Conservation (phyloP, 164 flowering plant genomes). For the Malania oleifera region DNA sequence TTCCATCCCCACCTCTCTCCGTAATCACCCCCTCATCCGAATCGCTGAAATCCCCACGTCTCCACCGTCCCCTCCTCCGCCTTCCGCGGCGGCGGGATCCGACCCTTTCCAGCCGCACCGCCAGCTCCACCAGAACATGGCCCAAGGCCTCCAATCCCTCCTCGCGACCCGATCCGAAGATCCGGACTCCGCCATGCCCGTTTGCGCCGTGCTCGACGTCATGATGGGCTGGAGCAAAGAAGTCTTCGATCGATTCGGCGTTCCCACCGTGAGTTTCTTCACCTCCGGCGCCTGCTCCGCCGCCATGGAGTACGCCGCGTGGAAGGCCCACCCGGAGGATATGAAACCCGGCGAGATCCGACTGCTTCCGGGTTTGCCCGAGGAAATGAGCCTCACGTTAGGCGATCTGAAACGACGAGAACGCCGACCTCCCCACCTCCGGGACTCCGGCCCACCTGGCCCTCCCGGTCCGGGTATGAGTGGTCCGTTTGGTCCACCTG, state of each 20-base stretch:
- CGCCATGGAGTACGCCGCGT: constrained; percentile 41
- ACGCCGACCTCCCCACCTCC: constrained; percentile 6
- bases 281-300: constrained; percentile 55
- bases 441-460: constrained; percentile 1
- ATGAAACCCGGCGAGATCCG: constrained; percentile 30
- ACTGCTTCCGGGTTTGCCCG: constrained; percentile 40
- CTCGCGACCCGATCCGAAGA: constrained; percentile 12
- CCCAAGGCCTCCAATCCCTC: constrained; percentile 21
- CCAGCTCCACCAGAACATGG: constrained; percentile 10
- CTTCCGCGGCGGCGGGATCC: constrained; percentile 12
- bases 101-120: too few species aligned
- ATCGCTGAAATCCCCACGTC: constrained; percentile 21
- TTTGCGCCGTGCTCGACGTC: constrained; percentile 42
- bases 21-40: constrained; percentile 22
- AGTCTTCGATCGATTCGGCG: constrained; percentile 21
- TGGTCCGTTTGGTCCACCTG: too few species aligned
- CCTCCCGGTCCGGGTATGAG: constrained; percentile 17
- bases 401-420: constrained; percentile 24
- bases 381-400: constrained; percentile 25
- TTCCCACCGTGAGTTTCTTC: constrained; percentile 40
- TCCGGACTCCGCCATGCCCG: constrained; percentile 13
- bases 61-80: constrained; percentile 11
- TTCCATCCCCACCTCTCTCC: not conserved
- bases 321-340: constrained; percentile 26
- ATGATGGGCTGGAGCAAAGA: constrained; percentile 42